Base-by-base conservation (phyloP, 2,329 filamentous ascomycete species). In the Dendryphion nanum region DNA sequence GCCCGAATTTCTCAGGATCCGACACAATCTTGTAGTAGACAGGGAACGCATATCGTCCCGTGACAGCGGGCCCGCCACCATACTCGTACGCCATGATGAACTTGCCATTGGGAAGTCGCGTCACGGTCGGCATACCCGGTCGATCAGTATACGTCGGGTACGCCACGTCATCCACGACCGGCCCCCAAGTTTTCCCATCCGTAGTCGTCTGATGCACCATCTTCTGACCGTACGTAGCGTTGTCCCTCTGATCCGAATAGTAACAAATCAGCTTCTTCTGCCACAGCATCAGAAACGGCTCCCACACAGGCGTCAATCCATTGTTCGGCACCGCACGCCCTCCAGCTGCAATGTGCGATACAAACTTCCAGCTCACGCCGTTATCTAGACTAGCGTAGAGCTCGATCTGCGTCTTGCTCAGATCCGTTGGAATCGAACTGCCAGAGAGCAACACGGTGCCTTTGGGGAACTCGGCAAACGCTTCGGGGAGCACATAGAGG, bases 221-320 rank as follows among this genome's bases (percentile, higher is more conserved):
- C 55, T 86, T 85, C 63, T 87, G 83, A 14, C 83, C 83, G 53
- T 86, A 71, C 2, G 68, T 68, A 1, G 57, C 43, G 45, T 80
- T 73, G 45, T 81, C 81, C 23, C 83, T 76, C 57, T 87, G 84
- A 60, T 87, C 84, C 2, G 82, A 81, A 67, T 86, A 87, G 70
- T 85, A 87, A 51, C 75, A 69, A 23, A 86, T 74, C 14, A 87
- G 65, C 35, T 77, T 69, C 37, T 77, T 72, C 39, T 83, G 65
- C 57, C 81, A 74, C 30, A 74, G 68, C 57, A 75, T 73, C 29
- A 87, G 63, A 59, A 83, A 86, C 0, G 84, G 84, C 59, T 88
- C 85, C 84, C 84, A 88, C 15, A 88, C 79, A 0, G 83, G 81
- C 0, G 81, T 83, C 24, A 80, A 59, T 1, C 80, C 83, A 52